Evolutionary conservation across 345 rosid species (phyloP), one percentile per base, ranked within the genome.

Genomic region (Arabidopsis suecica): DNA sequence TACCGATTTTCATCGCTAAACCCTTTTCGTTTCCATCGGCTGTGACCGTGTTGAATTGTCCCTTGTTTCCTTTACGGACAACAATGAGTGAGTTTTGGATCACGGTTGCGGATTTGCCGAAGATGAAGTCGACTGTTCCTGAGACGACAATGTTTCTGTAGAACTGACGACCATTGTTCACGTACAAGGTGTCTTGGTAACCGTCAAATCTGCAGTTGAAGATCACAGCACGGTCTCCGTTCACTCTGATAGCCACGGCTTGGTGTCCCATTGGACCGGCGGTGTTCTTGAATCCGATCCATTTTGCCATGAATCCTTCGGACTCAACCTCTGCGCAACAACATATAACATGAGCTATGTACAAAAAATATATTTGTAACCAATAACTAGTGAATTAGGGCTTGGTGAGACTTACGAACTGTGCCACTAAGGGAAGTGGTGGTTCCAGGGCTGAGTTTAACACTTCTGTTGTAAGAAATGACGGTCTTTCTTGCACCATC

Each of bases 101-200:
- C 48, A 88, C 65, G 8, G 83, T 68, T 0, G 82, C 56, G 2
- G 88, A 84, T 59, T 85, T 86, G 0, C 96, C 96, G 69, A 92
- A 90, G 85, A 90, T 84, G 94, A 89, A 92, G 61, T 92, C 94
- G 9, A 88, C 72, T 0, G 92, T 92, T 41, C 92, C 94, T 0
- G 97, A 84, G 40, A 92, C 84, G 62, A 84, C 86, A 40, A 83
- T 79, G 74, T 89, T 82, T 41, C 91, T 83, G 89, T 81, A 90
- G 86, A 87, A 90, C 32, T 88, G 92, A 13, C 92, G 83, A 23
- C 80, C 73, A 71, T 82, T 67, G 69, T 89, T 91, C 49, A 79
- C 77, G 66, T 81, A 87, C 56, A 91, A 69, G 1, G 96, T 84
- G 85, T 88, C 90, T 80, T 91, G 96, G 82, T 75, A 86, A 7